Conservation (phyloP, 2,329 filamentous ascomycete genomes). For the Coniochaeta pulveracea region DNA sequence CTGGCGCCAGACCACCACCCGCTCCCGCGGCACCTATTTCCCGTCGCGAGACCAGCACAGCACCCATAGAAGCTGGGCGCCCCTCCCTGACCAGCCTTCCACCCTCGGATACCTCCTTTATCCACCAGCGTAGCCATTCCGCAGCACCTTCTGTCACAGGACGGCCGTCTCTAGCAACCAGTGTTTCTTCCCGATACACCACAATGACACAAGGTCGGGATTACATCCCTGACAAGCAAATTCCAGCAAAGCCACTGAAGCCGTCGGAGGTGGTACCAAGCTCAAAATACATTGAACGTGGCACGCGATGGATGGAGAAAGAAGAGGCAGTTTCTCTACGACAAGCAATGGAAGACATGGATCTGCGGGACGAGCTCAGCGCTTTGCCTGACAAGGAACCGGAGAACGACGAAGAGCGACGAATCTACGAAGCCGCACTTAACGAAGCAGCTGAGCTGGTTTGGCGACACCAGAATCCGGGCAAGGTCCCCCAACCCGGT, state of each 20-base stretch:
- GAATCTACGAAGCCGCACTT: conserved; percentile 58
- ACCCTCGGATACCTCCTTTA: conserved; percentile 19
- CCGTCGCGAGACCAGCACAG: too few relatives aligned
- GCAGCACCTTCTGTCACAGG: conserved; percentile 15
- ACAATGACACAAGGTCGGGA: conserved; percentile 33
- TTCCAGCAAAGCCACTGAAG: conserved; percentile 29
- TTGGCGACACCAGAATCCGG: conserved; percentile 59
- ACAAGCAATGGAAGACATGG: conserved; percentile 63
- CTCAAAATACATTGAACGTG: conserved; percentile 61
- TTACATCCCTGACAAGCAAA: conserved; percentile 34
- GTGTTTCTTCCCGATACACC: conserved; percentile 39
- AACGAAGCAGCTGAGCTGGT: conserved; percentile 71
- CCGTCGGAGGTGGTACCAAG: conserved; percentile 53
- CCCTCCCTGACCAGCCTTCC: conserved; percentile 17
- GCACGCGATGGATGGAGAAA: conserved; percentile 69
- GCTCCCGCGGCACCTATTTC: conserved; percentile 22
- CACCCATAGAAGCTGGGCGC: conserved; percentile 17
- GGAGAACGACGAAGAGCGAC: conserved; percentile 43
- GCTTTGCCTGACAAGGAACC: conserved; percentile 10
- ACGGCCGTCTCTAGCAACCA: conserved; percentile 32
- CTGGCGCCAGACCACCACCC: conserved; percentile 56
- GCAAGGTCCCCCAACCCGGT: conserved; percentile 42
- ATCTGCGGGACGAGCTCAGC: conserved; percentile 31
- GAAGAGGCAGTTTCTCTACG: conserved; percentile 62
- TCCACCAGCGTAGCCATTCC: conserved; percentile 20